phyloP scores from a whole-genome alignment of 768 basidiomycete genomes.

The Leccinum obscurum region DNA sequence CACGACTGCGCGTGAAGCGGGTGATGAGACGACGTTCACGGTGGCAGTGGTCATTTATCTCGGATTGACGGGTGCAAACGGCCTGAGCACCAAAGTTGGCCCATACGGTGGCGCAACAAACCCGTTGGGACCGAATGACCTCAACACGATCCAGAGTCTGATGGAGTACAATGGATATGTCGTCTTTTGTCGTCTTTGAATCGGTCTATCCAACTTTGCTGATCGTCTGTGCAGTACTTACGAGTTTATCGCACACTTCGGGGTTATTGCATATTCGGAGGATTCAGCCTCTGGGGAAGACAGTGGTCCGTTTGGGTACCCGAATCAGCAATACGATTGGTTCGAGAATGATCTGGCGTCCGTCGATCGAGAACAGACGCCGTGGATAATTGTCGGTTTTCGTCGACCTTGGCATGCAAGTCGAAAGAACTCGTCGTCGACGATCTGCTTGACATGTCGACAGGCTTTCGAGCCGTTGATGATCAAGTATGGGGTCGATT shows the following conservation, averaged over 20 bases:
- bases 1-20: constrained; percentile 22
- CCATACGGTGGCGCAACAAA: constrained; percentile 22
- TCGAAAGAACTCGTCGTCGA: constrained; percentile 3
- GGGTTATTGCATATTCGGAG: constrained; percentile 28
- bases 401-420: constrained; percentile 30
- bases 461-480: constrained; percentile 32
- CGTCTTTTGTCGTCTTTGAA: background rate
- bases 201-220: background rate
- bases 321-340: constrained; percentile 31
- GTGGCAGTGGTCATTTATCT: constrained; percentile 29
- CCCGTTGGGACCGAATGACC: constrained; percentile 26
- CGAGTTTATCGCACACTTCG: constrained; percentile 28
- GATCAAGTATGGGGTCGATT: constrained; percentile 32
- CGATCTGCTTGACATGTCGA: constrained; percentile 21
- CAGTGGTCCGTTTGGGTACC: constrained; percentile 29
- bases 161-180: constrained; percentile 19
- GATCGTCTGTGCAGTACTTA: constrained; percentile 19
- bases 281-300: constrained; percentile 10
- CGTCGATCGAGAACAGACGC: constrained; percentile 26
- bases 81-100: constrained; percentile 31
- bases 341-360: constrained; percentile 28
- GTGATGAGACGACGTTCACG: constrained; percentile 22
- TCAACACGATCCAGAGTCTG: constrained; percentile 32
- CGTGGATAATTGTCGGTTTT: constrained; percentile 30
- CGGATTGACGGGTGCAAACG: constrained; percentile 29